These are phyloP conservation scores for Aspergillus indologenus DNA, from an alignment of 495 filamentous ascomycete genomes.

Conservation along the genomic window DNA sequence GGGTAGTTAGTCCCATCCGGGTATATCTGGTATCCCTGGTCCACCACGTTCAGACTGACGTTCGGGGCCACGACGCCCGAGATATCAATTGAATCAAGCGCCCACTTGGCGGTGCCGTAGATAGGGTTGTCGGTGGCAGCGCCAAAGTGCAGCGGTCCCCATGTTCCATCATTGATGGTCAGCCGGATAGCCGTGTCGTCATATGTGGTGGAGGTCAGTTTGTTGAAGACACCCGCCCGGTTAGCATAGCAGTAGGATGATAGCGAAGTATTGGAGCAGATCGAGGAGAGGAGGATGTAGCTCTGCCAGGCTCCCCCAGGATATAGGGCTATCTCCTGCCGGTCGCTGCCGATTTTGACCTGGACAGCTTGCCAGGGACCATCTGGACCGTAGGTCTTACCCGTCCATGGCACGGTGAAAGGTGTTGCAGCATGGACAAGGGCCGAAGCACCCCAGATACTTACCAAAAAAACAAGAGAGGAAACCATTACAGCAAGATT, in stretches of 20 bases:
- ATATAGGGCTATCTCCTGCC: neutral
- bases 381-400: slow-evolving; percentile 4
- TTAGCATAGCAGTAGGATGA: slow-evolving; percentile 1
- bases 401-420: slow-evolving; percentile 5
- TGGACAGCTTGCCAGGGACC: slow-evolving; percentile 10
- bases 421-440: no score
- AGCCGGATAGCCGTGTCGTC: neutral
- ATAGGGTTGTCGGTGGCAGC: neutral
- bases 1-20: slow-evolving; percentile 1
- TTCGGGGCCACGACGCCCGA: neutral
- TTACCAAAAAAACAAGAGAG: no score
- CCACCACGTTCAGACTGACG: slow-evolving; percentile 1
- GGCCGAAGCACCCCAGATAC: no score
- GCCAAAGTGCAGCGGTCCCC: neutral
- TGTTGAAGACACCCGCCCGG: slow-evolving; percentile 3
- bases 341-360: neutral
- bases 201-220: neutral
- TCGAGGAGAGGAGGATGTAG: slow-evolving; percentile 4
- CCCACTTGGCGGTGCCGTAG: neutral
- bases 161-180: neutral
- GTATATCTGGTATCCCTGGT: neutral
- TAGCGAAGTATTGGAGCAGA: slow-evolving; percentile 2
- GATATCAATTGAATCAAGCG: neutral
- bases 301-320: slow-evolving; percentile 7
- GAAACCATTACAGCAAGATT: no score